Base-by-base conservation (phyloP, 495 filamentous ascomycete species). In the Penicillium steckii region DNA sequence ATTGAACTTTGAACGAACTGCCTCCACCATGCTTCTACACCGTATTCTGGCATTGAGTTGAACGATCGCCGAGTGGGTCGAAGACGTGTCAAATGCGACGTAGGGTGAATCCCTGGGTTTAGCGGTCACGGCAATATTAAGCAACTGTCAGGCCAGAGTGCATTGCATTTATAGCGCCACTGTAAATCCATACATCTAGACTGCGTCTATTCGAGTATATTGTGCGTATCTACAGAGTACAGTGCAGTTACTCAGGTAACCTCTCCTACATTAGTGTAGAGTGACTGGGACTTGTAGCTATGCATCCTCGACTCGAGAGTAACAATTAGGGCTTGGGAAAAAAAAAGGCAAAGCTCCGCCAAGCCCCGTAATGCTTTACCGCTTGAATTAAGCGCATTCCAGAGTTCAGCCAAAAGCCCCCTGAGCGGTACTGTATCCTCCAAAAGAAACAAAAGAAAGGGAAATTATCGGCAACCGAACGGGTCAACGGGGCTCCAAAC, bases 301-400 rank as follows among this genome's bases (percentile, higher is more conserved):
- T n/a, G n/a, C n/a, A n/a, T n/a, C n/a, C n/a, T n/a, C n/a, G n/a
- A n/a, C n/a, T n/a, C n/a, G n/a, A n/a, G n/a, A n/a, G n/a, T 46
- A 33, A 27, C 4, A 27, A 10, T 27, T 27, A 27, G 26, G 26
- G 26, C 26, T 27, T 27, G 4, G 26, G 26, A 10, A 27, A 27
- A 10, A 27, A 27, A 27, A 27, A 27, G 47, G 33, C 32, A 26
- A 46, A 53, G 44, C 44, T 42, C 25, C 41, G 55, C 61, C 61
- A 62, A 62, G 55, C 43, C 21, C 50, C 24, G 56, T 55, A 62
- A 6, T n/a, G 60, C 57, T 38, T 62, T 65, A 64, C 61, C 58
- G 43, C 44, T 46, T n/a, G 46, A 50, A 43, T 61, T 52, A 58
- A 59, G 47, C 53, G 52, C 59, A 65, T 65, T 62, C 62, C 59